Evolutionary conservation across 768 basidiomycete genomes (phyloP).

Genomic region (Tylopilus felleus): DNA sequence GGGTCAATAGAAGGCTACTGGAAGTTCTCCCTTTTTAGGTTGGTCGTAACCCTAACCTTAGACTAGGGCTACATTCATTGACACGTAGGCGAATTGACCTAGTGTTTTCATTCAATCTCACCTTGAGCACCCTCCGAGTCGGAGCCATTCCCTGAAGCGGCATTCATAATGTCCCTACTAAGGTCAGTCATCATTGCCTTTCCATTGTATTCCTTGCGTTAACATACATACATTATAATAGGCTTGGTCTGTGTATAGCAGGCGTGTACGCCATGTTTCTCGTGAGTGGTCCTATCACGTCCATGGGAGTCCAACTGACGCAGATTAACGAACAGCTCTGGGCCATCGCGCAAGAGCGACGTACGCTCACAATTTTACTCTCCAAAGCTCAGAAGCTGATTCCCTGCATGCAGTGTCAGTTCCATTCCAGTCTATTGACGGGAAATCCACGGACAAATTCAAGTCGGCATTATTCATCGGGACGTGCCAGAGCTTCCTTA

Average conservation of each 20-base stretch:
- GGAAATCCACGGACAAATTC: slow-evolving; percentile 65
- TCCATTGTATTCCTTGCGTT: neutral
- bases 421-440: slow-evolving; percentile 72
- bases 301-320: slow-evolving; percentile 1
- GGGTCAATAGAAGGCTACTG: too few species aligned
- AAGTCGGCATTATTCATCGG: slow-evolving; percentile 83
- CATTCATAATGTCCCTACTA: slow-evolving; percentile 21
- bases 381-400: neutral
- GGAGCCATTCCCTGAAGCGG: neutral
- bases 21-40: too few species aligned
- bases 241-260: slow-evolving; percentile 70
- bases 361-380: slow-evolving; percentile 42
- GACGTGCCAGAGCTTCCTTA: slow-evolving; percentile 78
- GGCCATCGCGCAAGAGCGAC: slow-evolving; percentile 92
- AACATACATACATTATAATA: slow-evolving; percentile 26
- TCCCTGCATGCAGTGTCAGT: slow-evolving; percentile 59
- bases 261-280: slow-evolving; percentile 96
- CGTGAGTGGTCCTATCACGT: slow-evolving; percentile 41
- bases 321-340: slow-evolving; percentile 52
- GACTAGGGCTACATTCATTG: neutral
- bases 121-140: neutral
- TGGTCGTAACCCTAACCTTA: neutral
- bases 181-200: slow-evolving; percentile 13
- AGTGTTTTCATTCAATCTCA: neutral
- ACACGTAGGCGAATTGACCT: neutral